Conservation (phyloP, 495 filamentous ascomycete genomes). For the Halenospora varia region DNA sequence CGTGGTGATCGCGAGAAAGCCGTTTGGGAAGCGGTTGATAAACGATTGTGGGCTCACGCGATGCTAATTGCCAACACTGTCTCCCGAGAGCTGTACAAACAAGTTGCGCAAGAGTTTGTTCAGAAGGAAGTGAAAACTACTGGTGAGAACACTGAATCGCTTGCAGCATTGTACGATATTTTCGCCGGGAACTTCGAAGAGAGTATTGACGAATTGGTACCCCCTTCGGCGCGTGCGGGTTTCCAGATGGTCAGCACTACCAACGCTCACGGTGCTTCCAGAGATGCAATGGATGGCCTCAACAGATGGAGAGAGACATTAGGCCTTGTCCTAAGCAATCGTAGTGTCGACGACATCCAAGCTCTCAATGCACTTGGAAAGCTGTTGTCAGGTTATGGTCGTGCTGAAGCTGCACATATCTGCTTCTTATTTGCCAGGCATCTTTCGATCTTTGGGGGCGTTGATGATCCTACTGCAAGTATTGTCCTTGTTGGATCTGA, state of each 20-base stretch:
- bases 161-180: slow-evolving; percentile 87
- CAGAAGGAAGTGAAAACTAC: slow-evolving; percentile 82
- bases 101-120: slow-evolving; percentile 91
- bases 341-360: slow-evolving; percentile 70
- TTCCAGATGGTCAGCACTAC: slow-evolving; percentile 80
- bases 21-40: slow-evolving; percentile 91
- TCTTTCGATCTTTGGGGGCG: slow-evolving; percentile 66
- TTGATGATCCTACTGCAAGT: slow-evolving; percentile 74
- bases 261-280: slow-evolving; percentile 54
- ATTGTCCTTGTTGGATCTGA: slow-evolving; percentile 84
- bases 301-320: slow-evolving; percentile 93
- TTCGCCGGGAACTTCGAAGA: slow-evolving; percentile 93
- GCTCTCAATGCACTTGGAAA: slow-evolving; percentile 78
- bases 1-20: slow-evolving; percentile 85
- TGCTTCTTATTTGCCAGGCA: slow-evolving; percentile 63
- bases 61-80: slow-evolving; percentile 87
- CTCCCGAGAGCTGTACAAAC: slow-evolving; percentile 66
- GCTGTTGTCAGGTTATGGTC: slow-evolving; percentile 80
- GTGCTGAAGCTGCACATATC: slow-evolving; percentile 86
- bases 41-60: slow-evolving; percentile 92
- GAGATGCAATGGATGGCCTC: slow-evolving; percentile 76
- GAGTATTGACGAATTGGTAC: slow-evolving; percentile 94
- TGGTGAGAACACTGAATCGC: slow-evolving; percentile 71
- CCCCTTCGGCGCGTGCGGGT: slow-evolving; percentile 84
- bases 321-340: slow-evolving; percentile 78